Conservation (phyloP, 495 filamentous ascomycete genomes). For the Hyaloscypha bicolor region DNA sequence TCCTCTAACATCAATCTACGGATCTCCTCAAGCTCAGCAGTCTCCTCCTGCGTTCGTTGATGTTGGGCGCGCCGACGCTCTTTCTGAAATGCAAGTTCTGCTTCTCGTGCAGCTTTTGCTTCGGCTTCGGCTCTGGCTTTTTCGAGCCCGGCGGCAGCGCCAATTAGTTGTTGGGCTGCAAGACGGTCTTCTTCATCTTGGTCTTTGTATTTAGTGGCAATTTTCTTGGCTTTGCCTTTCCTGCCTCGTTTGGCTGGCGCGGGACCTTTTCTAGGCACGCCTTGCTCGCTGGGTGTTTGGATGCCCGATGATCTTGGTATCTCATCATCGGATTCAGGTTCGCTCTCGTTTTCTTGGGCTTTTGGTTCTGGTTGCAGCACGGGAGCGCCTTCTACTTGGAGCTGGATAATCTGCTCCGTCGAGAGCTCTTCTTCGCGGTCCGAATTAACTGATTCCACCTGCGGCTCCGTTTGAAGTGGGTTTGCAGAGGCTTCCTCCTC, state of each 20-base stretch:
- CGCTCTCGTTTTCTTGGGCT: conserved; percentile 28
- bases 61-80: conserved; percentile 80
- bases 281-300: conserved; percentile 32
- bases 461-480: conserved; percentile 29
- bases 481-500: conserved; percentile 45
- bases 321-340: conserved; percentile 26
- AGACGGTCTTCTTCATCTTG: conserved; percentile 93
- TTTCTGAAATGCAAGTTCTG: conserved; percentile 64
- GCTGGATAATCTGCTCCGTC: conserved; percentile 35
- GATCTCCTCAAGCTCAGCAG: conserved; percentile 65
- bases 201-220: conserved; percentile 86
- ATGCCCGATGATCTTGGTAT: conserved; percentile 11
- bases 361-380: conserved; percentile 17
- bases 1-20: conserved; percentile 52
- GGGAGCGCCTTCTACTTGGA: conserved; percentile 36
- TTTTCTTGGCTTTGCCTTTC: conserved; percentile 81
- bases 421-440: conserved; percentile 37
- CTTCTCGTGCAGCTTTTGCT: conserved; percentile 52
- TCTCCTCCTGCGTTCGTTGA: conserved; percentile 62
- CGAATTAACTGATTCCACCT: conserved; percentile 20
- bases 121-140: conserved; percentile 56
- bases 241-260: conserved; percentile 70
- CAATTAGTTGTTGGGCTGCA: conserved; percentile 79
- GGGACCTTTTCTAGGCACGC: conserved; percentile 39
- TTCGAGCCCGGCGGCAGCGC: conserved; percentile 60